Conservation (phyloP, 768 basidiomycete genomes). For the Candolleomyces efflorescens region DNA sequence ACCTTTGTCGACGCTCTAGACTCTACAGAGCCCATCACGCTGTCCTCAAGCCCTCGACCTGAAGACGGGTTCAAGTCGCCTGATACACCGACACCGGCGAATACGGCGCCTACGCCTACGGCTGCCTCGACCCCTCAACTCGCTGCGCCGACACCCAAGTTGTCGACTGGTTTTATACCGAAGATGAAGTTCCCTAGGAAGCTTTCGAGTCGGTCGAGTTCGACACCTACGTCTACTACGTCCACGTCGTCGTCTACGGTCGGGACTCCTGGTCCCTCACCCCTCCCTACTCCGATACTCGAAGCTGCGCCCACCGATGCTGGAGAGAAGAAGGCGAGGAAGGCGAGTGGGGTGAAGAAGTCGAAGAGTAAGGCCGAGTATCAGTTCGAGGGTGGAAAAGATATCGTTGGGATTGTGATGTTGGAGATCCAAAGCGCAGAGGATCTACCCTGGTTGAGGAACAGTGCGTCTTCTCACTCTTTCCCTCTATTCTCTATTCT, state of each 20-base stretch:
- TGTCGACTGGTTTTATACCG: slow-evolving; percentile 14
- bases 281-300: background rate
- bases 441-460: slow-evolving; percentile 82
- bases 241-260: background rate
- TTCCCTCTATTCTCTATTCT: too few species aligned
- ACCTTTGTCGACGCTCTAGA: slow-evolving; percentile 22
- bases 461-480: too few species aligned
- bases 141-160: slow-evolving; percentile 14
- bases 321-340: slow-evolving; percentile 5
- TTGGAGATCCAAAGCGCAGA: slow-evolving; percentile 82
- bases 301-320: background rate
- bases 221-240: background rate
- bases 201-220: slow-evolving; percentile 8
- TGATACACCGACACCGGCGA: too few species aligned
- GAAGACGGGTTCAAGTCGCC: background rate
- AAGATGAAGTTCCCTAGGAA: slow-evolving; percentile 20
- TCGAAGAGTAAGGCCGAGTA: slow-evolving; percentile 24
- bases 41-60: background rate
- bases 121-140: slow-evolving; percentile 17
- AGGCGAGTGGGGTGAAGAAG: background rate
- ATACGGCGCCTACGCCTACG: slow-evolving; percentile 12
- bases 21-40: slow-evolving; percentile 6
- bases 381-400: slow-evolving; percentile 67
- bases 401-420: slow-evolving; percentile 93
- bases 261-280: background rate